Conservation (phyloP, 169 alveolate species). For the Ichthyophthirius multifiliis region DNA sequence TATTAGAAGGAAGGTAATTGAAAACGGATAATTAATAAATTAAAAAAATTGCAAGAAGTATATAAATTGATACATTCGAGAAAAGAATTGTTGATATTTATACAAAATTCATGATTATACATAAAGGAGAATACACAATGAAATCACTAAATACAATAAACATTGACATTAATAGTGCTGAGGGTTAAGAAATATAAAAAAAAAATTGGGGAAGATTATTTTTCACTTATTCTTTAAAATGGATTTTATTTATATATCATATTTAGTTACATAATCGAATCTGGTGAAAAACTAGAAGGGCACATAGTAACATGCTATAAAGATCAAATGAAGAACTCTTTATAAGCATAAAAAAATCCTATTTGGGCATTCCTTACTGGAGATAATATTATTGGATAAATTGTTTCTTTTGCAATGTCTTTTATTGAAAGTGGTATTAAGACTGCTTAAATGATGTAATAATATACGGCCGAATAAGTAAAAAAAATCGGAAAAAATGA, state of each 20-base stretch:
- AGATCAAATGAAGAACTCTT: not conserved
- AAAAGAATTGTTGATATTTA: conserved; percentile 15
- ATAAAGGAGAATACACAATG: conserved; percentile 23
- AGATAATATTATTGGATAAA: not conserved
- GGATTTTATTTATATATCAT: not conserved
- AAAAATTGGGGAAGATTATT: not conserved
- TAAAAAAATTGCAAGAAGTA: conserved; percentile 33
- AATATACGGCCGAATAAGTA: not conserved
- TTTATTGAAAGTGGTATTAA: conserved; percentile 13
- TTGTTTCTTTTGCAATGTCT: conserved; percentile 14
- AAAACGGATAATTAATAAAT: conserved; percentile 8
- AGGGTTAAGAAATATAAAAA: not conserved
- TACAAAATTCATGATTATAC: conserved; percentile 1
- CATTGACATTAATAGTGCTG: not conserved
- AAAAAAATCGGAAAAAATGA: not conserved
- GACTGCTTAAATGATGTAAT: not conserved
- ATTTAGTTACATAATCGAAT: not conserved
- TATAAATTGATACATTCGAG: conserved; percentile 9
- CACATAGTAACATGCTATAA: not conserved
- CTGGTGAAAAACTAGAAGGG: conserved; percentile 12
- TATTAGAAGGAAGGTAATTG: conserved; percentile 30
- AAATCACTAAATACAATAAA: conserved; percentile 6
- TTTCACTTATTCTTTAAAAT: not conserved
- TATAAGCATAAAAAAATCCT: not conserved
- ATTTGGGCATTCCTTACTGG: not conserved